phyloP scores from a whole-genome alignment of 1,139 yeast genomes.

The Pichiaceae sp. region DNA sequence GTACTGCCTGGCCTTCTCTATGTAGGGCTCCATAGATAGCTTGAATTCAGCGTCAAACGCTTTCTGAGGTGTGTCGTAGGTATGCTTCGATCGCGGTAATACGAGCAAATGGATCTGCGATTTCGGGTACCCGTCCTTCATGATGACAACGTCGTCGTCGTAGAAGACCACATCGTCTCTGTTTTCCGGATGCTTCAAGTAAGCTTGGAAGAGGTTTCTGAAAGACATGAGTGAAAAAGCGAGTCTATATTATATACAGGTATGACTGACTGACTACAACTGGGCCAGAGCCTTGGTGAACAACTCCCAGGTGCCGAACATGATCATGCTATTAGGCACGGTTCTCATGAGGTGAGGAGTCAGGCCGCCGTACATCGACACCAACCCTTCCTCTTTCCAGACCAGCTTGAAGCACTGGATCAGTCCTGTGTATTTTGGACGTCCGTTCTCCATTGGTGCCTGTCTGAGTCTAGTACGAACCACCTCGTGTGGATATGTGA shows the following conservation, averaged over 20 bases:
- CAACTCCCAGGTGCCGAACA: conserved; percentile 99
- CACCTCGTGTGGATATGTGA: conserved; percentile 97
- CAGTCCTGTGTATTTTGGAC: conserved; percentile 82
- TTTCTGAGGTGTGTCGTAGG: conserved; percentile 43
- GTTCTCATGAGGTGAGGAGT: conserved; percentile 96
- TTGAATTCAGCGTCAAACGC: conserved; percentile 37
- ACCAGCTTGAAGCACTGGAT: conserved; percentile 79
- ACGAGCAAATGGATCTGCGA: conserved; percentile 52
- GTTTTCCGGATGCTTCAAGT: conserved; percentile 29
- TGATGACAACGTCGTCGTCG: conserved; percentile 47
- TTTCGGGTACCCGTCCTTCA: conserved; percentile 60
- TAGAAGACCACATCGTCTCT: conserved; percentile 27
- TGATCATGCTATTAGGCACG: conserved; percentile 94
- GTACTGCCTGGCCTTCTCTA: conserved; percentile 34
- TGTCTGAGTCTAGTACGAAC: conserved; percentile 93
- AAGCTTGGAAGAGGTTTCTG: conserved; percentile 18
- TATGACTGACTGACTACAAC: too few relatives aligned
- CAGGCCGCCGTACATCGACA: conserved; percentile 93
- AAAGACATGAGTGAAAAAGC: conserved; percentile 14
- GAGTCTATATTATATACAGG: too few relatives aligned
- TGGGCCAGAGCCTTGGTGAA: conserved; percentile 61
- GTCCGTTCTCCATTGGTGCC: conserved; percentile 76
- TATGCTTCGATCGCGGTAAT: conserved; percentile 43
- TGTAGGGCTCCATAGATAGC: conserved; percentile 28
- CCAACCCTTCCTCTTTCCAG: conserved; percentile 84